Evolutionary conservation across 2,329 filamentous ascomycete species (phyloP), one percentile per base, ranked within the genome.

Genomic region (Cryphonectria radicalis): DNA sequence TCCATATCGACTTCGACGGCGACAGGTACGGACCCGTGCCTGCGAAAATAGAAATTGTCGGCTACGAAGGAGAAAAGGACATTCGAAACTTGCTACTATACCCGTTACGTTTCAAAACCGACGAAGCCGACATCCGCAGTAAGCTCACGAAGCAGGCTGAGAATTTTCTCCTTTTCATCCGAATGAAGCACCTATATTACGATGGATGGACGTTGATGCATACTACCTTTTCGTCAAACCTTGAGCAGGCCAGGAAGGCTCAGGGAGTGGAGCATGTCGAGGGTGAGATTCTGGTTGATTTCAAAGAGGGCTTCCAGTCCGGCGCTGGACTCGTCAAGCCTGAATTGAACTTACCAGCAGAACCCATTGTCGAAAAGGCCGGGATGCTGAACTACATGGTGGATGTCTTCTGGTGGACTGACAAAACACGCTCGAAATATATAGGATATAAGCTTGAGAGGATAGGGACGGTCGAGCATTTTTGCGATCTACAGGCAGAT

Each of bases 401-500:
- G 42, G 5, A 17, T 46, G 17, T 46, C 17, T 5, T 46, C 6
- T 22, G 43, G 43, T 50, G 43, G 43, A 22, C 43, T 50, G 43
- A 50, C 17, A 50, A 8, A 22, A 50, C 19, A 22, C 43, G 43
- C 43, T 50, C 19, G 6, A 22, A 22, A 50, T 2, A 22, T 8
- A 19, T 22, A 4, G 17, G 43, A 22, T 2, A 0, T 7, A 2
- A 7, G 5, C 22, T 4, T 5, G 5, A 5, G 43, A 50, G 19
- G 43, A 22, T 50, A 50, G 43, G 22, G 1, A 50, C 43, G 19
- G 43, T 50, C 43, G 43, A 8, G 17, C 43, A 17, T 50, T 50
- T 22, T 22, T 2, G 0, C 1, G 17, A 1, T 22, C 19, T 22
- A 19, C 17, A 50, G 4, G 1, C 0, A 3, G 1, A 8, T 22